These are phyloP conservation scores for Durotheca rogersii DNA, from an alignment of 495 filamentous ascomycete genomes.

Conservation along the genomic window DNA sequence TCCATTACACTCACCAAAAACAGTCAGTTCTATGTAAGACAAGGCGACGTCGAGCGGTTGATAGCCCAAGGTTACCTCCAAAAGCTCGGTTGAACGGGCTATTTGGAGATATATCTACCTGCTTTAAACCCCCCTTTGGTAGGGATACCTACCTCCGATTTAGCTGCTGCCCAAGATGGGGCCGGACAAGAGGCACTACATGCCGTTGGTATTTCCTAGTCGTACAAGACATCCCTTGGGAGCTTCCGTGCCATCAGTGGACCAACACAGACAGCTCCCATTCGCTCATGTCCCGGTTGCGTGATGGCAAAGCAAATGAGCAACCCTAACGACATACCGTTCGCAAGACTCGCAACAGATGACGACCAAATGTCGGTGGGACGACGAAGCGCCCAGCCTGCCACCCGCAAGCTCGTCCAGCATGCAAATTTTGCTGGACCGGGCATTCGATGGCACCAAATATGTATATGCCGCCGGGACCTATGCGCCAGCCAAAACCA, in stretches of 20 bases:
- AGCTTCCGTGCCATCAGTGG: constrained; percentile 18
- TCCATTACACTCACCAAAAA: constrained; percentile 97
- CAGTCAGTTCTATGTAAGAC: constrained; percentile 94
- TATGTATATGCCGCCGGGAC: no score
- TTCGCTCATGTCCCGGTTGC: constrained; percentile 4
- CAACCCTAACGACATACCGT: constrained; percentile 30
- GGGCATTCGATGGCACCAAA: constrained; percentile 15
- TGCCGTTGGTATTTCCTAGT: constrained; percentile 15
- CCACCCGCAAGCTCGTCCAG: constrained; percentile 6
- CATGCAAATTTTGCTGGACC: constrained; percentile 5
- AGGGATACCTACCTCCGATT: not conserved
- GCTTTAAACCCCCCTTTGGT: constrained; percentile 2
- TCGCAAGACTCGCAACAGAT: constrained; percentile 23
- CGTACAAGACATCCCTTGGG: constrained; percentile 19
- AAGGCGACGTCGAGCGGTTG: constrained; percentile 92
- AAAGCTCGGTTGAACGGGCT: constrained; percentile 68
- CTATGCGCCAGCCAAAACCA: no score
- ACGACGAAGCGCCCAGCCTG: constrained; percentile 14
- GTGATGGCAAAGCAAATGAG: constrained; percentile 21
- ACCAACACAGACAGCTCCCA: constrained; percentile 8
- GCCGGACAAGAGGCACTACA: not conserved
- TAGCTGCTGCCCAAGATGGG: not conserved
- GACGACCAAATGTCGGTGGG: constrained; percentile 14
- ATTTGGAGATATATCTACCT: not conserved
- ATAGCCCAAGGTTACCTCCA: constrained; percentile 98